phyloP scores from a whole-genome alignment of 164 flowering plant genomes.

The Malania oleifera region DNA sequence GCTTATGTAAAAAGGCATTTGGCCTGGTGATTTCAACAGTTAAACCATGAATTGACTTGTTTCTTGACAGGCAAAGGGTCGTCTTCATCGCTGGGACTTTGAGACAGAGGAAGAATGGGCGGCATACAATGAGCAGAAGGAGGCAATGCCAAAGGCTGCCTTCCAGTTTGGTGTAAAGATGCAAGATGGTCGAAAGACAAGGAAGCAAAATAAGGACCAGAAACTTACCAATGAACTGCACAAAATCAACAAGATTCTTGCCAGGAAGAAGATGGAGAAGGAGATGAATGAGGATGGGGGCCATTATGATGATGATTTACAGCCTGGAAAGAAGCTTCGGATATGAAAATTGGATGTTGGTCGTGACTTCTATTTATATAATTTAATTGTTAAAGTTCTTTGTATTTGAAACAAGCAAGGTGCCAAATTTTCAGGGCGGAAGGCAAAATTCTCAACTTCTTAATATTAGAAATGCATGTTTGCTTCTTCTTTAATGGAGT shows the following conservation, averaged over 20 bases:
- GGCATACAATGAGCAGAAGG: slow-evolving; percentile 93
- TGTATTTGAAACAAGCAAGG: too few relatives aligned
- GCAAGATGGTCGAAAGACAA: slow-evolving; percentile 96
- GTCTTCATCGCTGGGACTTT: slow-evolving; percentile 98
- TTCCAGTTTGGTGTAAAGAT: slow-evolving; percentile 99
- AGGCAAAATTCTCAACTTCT: too few relatives aligned
- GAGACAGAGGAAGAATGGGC: slow-evolving; percentile 99
- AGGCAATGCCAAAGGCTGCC: slow-evolving; percentile 99
- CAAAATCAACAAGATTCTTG: slow-evolving; percentile 79
- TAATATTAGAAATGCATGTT: too few relatives aligned
- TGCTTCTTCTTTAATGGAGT: too few relatives aligned
- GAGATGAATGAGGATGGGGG: slow-evolving; percentile 44
- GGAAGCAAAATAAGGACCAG: slow-evolving; percentile 95
- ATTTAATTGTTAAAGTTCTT: too few relatives aligned
- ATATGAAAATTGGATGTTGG: too few relatives aligned
- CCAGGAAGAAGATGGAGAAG: slow-evolving; percentile 78
- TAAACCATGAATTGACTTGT: background rate
- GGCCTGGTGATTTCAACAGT: background rate
- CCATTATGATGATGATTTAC: slow-evolving; percentile 50
- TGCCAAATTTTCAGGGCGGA: too few relatives aligned
- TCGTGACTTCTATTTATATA: too few relatives aligned
- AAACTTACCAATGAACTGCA: slow-evolving; percentile 89
- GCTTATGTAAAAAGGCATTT: background rate
- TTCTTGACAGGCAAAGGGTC: slow-evolving; percentile 78
- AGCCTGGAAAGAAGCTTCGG: slow-evolving; percentile 69